Base-by-base conservation (phyloP, 1,139 yeast species). In the Pichia terricola region DNA sequence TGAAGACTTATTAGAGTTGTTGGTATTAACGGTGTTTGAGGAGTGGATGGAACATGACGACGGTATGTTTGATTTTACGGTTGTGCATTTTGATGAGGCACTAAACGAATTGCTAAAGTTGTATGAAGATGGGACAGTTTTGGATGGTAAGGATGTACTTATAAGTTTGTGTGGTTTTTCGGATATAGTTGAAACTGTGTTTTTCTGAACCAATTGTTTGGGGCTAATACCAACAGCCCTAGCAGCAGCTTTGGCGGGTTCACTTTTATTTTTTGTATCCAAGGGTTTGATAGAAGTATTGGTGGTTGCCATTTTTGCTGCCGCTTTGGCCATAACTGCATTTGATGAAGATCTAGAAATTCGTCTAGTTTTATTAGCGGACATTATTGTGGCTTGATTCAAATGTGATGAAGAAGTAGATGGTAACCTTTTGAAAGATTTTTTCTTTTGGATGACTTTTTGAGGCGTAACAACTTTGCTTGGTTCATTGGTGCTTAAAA, bases 191-290 rank as follows among this genome's bases (percentile, higher is more conserved):
- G 22, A 16, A 16, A 16, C 22, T 16, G 22, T 16, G 22, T 16
- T 16, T 16, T 16, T 16, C 22, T 16, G 22, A 16, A 16, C 22
- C 22, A 16, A 16, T 16, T 16, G 22, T 16, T 16, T 16, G 22
- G 22, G 22, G 22, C 22, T 16, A 16, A 16, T 30, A 30, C 32
- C 41, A 8, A 46, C 47, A 3, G 49, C 46, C 33, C 41, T 44
- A 22, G 49, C 49, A 5, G 47, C 46, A 9, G 50, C 50, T 32
- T 30, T 39, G 8, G 50, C 47, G 33, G 40, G 40, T 27, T 46
- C 49, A 32, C 37, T 26, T 5, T 34, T 30, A n/a, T 34, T 30
- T 16, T 9, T 26, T 22, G 33, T 40, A 2, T 31, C 11, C 5
- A 33, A 27, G 32, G 40, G n/a, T 10, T 34, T 8, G 41, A 10